phyloP scores from a whole-genome alignment of 192 early-diverging fungal species.

The Umbelopsis sp. region DNA sequence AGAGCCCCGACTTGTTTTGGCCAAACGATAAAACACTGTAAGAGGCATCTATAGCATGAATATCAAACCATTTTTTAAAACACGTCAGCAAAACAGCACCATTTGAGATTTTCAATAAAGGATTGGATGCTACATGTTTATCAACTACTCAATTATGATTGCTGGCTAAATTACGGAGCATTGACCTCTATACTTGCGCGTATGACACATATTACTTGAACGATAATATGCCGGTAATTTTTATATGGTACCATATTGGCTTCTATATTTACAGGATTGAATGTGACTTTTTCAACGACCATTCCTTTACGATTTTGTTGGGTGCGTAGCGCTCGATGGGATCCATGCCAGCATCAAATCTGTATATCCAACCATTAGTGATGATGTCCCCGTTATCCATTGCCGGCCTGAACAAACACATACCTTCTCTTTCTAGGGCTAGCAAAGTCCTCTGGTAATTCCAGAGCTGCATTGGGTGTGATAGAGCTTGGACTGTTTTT shows the following conservation, averaged over 20 bases:
- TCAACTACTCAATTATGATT: too few species aligned
- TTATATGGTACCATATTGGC: too few species aligned
- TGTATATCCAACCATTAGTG: neutral
- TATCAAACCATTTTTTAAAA: too few species aligned
- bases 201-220: too few species aligned
- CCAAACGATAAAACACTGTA: too few species aligned
- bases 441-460: conserved; percentile 26
- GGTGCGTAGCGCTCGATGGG: conserved; percentile 13
- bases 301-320: conserved; percentile 3
- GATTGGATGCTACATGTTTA: too few species aligned
- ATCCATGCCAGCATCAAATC: conserved; percentile 10
- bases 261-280: neutral
- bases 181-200: too few species aligned
- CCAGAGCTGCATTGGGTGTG: conserved; percentile 21
- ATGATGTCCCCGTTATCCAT: neutral
- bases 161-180: too few species aligned
- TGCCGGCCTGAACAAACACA: neutral
- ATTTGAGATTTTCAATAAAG: too few species aligned
- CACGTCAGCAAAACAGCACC: too few species aligned
- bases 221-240: neutral
- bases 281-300: neutral
- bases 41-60: too few species aligned
- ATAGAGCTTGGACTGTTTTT: conserved; percentile 3
- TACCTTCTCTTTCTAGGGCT: conserved; percentile 23
- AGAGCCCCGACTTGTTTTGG: too few species aligned